Base-by-base conservation (phyloP, 1,284 basidiomycete species). In the Fomitiporia mediterranea region DNA sequence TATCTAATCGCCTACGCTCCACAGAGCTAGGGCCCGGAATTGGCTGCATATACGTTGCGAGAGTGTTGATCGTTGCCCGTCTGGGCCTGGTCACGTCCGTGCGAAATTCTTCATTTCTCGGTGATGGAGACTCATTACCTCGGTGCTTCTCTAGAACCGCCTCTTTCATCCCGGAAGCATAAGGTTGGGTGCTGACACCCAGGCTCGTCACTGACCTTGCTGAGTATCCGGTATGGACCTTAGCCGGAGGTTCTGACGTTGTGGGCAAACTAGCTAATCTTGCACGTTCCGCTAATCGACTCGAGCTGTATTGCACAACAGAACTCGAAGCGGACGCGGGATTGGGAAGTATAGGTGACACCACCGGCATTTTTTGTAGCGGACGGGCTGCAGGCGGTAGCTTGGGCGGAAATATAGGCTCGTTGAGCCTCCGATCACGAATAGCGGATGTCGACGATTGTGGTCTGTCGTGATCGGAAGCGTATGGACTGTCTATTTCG, bases 281-380 rank as follows among this genome's bases (percentile, higher is more conserved):
- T 9, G 53, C 53, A 25, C 53, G 53, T 19, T 46, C 53, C 11
- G 53, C 53, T 35, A 55, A 30, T 25, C 46, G 53, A 21, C n/a
- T 46, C n/a, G 43, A 35, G 27, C 53, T 46, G 17, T 55, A 55
- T 17, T 51, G 27, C 25, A 38, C 28, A 17, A 51, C 42, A 51
- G 37, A 40, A 11, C 38, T 27, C 37, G 50, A 51, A 30, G 37
- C n/a, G 25, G 50, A 30, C 21, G 50, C 6, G 23, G 9, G 9
- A 8, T 27, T 40, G 13, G 38, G 15, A 25, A 51, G 19, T 17
- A 9, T 50, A 19, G 48, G 23, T 50, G 32, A 40, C 25, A 42
- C 37, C 25, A 25, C 9, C 13, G 50, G 37, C 13, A 38, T 51
- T 38, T 51, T 40, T 39, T 25, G 38, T 25, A 40, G 21, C 19